Conservation (phyloP, 768 basidiomycete genomes). For the Amyloporia xantha region DNA sequence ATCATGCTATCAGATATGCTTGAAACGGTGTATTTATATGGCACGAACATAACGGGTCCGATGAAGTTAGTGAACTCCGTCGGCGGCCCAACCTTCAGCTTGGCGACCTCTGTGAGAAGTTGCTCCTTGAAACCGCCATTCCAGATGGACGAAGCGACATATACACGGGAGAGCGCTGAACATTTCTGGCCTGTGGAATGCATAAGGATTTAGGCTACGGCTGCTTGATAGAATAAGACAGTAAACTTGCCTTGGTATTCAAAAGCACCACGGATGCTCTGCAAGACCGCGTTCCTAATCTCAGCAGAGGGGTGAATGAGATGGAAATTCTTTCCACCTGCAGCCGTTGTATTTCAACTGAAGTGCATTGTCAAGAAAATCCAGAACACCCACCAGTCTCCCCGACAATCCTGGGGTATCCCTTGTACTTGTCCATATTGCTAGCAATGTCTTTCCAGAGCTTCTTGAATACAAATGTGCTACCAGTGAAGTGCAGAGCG, state of each 20-base stretch:
- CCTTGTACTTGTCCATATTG: conserved; percentile 82
- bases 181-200: conserved; percentile 78
- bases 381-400: conserved; percentile 67
- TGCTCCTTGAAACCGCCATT: conserved; percentile 77
- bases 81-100: conserved; percentile 79
- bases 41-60: conserved; percentile 88
- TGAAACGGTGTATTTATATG: background rate
- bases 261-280: conserved; percentile 82
- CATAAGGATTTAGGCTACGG: background rate
- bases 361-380: conserved; percentile 1
- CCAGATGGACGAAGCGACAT: conserved; percentile 88
- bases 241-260: conserved; percentile 79
- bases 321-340: conserved; percentile 96
- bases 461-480: conserved; percentile 88
- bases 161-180: conserved; percentile 86
- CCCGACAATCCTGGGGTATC: conserved; percentile 93
- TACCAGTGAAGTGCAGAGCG: conserved; percentile 94
- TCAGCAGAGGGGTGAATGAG: conserved; percentile 85
- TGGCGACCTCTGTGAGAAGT: conserved; percentile 65
- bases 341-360: too few species aligned
- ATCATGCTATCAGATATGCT: background rate
- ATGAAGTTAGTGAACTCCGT: conserved; percentile 81
- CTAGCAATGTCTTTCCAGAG: conserved; percentile 93
- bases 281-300: conserved; percentile 82
- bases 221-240: too few species aligned